Base-by-base conservation (phyloP, 1,284 basidiomycete genomes). In the Phellinidium pouzarii region DNA sequence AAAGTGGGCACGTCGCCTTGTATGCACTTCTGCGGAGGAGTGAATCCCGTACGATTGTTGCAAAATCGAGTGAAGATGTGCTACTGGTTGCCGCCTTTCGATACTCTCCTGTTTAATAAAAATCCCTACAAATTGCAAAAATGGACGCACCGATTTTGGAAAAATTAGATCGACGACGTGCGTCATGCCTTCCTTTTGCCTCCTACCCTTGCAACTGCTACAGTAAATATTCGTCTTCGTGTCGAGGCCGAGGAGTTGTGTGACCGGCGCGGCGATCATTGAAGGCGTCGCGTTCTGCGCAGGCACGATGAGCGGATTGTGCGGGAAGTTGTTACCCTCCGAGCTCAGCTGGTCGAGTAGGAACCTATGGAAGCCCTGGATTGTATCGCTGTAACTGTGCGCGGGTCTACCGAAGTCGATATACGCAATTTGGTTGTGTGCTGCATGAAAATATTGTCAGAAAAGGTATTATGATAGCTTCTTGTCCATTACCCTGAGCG, bases 291-390 rank as follows among this genome's bases (percentile, higher is more conserved):
- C 56, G 25, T 65, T 61, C 29, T 62, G 58, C 41, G 59, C 67
- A 52, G 69, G 74, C 27, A 81, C 62, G 7, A 87, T 60, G 7
- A 63, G 58, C 1, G 81, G 82, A 59, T 87, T 88, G 27, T 77
- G 69, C 14, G 81, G 78, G 58, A 77, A 80, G 14, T 66, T 66
- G 58, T 83, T 85, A 3, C 82, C 82, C 66, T 92, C 89, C 2
- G 75, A 73, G 54, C 77, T 79, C 57, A 93, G 73, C 57, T 83
- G 81, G 58, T 95, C 93, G 38, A 98, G 71, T 26, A 98, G 75
- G 73, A 97, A 98, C 23, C 94, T 84, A 66, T 98, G 94, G 72
- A 97, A 94, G 20, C 83, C 82, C 69, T 98, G 96, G 27, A 97
- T 96, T 67, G 93, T 87, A 50, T 89, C 84, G 1, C 84, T 83